phyloP scores from a whole-genome alignment of 768 basidiomycete genomes.

The Boletus edulis region DNA sequence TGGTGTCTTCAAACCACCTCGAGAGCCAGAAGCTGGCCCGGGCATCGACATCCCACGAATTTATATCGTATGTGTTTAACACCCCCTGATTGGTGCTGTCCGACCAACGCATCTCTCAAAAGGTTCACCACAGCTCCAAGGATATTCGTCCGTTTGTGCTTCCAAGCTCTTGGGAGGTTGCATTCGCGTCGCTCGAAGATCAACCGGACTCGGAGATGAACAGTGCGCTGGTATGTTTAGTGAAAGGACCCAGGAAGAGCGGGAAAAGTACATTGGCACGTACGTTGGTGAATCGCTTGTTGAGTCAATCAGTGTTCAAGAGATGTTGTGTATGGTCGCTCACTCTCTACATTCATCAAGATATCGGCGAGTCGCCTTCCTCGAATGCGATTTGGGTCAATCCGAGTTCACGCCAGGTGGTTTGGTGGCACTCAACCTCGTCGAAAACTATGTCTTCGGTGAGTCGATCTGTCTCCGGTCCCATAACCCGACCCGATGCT shows the following conservation, averaged over 20 bases:
- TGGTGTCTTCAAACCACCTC: conserved; percentile 55
- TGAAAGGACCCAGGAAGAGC: conserved; percentile 83
- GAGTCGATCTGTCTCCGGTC: neutral
- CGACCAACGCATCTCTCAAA: conserved; percentile 17
- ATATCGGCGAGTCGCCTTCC: conserved; percentile 79
- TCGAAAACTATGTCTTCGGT: conserved; percentile 75
- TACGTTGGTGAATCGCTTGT: conserved; percentile 66
- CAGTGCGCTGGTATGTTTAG: conserved; percentile 46
- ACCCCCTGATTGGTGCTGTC: neutral
- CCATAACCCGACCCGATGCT: conserved; percentile 49
- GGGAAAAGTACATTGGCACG: conserved; percentile 91
- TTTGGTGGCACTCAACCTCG: conserved; percentile 73
- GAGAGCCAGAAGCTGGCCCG: conserved; percentile 19
- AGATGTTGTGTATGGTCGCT: neutral
- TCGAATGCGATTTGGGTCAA: conserved; percentile 94
- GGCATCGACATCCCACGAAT: conserved; percentile 49
- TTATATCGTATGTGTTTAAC: conserved; percentile 41
- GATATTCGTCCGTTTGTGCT: conserved; percentile 35
- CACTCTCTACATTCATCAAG: conserved; percentile 32
- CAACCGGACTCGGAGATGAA: conserved; percentile 11
- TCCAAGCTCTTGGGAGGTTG: conserved; percentile 36
- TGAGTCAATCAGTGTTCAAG: conserved; percentile 44
- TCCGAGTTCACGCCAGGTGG: conserved; percentile 91
- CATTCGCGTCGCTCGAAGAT: conserved; percentile 17
- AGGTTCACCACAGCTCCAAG: conserved; percentile 26